Base-by-base conservation (phyloP, 116 monocot genomes). In the Trichopus zeylanicus region DNA sequence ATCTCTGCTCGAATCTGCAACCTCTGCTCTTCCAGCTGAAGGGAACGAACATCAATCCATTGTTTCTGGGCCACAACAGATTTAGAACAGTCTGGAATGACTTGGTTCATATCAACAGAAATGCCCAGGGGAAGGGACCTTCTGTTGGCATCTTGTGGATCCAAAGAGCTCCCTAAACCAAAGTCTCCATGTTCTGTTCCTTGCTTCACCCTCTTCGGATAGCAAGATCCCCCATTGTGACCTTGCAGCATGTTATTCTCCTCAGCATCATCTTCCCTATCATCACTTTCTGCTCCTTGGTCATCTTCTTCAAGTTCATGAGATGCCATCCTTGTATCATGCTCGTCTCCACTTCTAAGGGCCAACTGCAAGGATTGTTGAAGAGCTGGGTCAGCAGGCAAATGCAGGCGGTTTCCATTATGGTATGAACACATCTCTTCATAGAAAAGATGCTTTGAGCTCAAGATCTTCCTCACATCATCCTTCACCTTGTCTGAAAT, bases 341-440 rank as follows among this genome's bases (percentile, higher is more conserved):
- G 77, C 30, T 84, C 81, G 51, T 84, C 89, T 61, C 71, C 70
- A 56, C 73, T 75, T 52, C 58, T 74, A 28, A 91, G 76, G 54
- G 86, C 91, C 60, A 74, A 33, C 67, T 82, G 86, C 63, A 91
- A 34, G 2, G 86, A 80, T 5, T 65, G 67, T 55, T 82, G 82
- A 46, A 91, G 72, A 31, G 74, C 77, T 1, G 73, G 94, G 59
- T 89, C 86, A 29, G 77, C 63, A 46, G 94, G 94, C 33, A 94
- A 69, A 73, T 86, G 82, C 64, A 85, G 30, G 39, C 86, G 71
- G 54, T 89, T 94, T 7, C 80, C 59, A 31, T 94, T 94, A 52
- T 94, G 94, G 47, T 86, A 94, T 1, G 94, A 94, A 63, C 94
- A 94, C 94, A 94, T 89, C 64, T 94, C 94, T 35, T 94, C 94